Evolutionary conservation across 352 stramenopile genomes (phyloP).

Genomic region (Peronospora farinosa): DNA sequence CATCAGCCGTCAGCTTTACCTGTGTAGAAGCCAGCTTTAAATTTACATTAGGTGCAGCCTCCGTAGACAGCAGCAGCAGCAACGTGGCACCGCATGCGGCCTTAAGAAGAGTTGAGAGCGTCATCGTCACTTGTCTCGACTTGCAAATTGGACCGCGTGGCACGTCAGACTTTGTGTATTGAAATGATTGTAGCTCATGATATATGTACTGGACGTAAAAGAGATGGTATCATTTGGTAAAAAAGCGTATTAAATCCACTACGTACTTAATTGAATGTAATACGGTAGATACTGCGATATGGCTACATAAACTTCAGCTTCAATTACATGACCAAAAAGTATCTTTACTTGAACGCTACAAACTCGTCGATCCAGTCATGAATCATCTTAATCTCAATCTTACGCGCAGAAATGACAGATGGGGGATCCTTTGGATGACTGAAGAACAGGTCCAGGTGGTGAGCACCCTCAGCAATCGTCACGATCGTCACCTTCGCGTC

Average conservation of each 20-base stretch:
- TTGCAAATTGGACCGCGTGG: conserved; percentile 30
- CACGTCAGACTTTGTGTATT: conserved; percentile 10
- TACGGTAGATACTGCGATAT: background rate
- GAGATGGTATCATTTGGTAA: too few species aligned
- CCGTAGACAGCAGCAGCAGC: conserved; percentile 21
- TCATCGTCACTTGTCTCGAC: conserved; percentile 19
- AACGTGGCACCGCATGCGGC: conserved; percentile 19
- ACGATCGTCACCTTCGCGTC: conserved; percentile 59
- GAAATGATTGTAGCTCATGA: conserved; percentile 1
- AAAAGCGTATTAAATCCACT: too few species aligned
- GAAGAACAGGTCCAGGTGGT: conserved; percentile 93
- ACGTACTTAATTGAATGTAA: background rate
- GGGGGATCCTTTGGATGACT: conserved; percentile 77
- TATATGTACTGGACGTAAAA: too few species aligned
- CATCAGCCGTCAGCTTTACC: conserved; percentile 35
- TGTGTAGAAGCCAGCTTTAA: conserved; percentile 43
- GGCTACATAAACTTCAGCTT: conserved; percentile 11
- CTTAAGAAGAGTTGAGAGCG: conserved; percentile 19
- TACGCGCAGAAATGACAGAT: conserved; percentile 65
- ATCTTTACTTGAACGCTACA: conserved; percentile 27
- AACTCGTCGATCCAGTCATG: conserved; percentile 80
- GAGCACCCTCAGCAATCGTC: conserved; percentile 69
- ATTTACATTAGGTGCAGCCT: conserved; percentile 32
- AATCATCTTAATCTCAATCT: conserved; percentile 76
- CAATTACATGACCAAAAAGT: too few species aligned